A percentile compares a stretch with the other conserved stretches of the same genome.
phyloP scores from a whole-genome alignment of 148 eudicot genomes.

The Hydrangea macrophylla region DNA sequence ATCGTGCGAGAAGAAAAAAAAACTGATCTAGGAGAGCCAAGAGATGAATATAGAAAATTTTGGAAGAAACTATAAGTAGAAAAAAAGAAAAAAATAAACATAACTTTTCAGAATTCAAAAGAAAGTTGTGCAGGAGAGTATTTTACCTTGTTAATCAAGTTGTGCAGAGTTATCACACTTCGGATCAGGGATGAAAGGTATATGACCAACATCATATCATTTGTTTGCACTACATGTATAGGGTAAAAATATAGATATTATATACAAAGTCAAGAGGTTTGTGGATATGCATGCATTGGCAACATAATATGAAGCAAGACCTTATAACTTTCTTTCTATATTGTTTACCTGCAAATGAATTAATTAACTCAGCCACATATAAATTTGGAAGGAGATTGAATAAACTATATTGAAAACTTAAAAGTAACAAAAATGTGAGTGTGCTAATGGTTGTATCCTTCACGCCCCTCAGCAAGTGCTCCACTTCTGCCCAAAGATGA shows the following conservation, averaged over 20 bases:
- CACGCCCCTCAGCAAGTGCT: slow-evolving; percentile 96
- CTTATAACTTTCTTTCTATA: not conserved
- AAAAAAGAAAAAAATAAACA: too few relatives aligned
- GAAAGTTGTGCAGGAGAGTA: not conserved
- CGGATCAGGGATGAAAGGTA: slow-evolving; percentile 69
- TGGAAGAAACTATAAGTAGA: too few relatives aligned
- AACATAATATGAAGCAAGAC: not conserved
- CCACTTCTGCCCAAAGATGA: slow-evolving; percentile 59
- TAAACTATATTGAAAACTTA: not conserved
- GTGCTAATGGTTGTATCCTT: slow-evolving; percentile 97
- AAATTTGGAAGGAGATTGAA: slow-evolving; percentile 83
- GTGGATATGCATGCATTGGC: not conserved
- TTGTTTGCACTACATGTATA: slow-evolving; percentile 57
- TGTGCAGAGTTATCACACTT: slow-evolving; percentile 74
- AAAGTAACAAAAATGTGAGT: slow-evolving; percentile 46
- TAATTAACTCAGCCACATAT: slow-evolving; percentile 63
- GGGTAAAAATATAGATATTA: not conserved
- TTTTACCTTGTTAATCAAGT: slow-evolving; percentile 73
- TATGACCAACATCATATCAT: slow-evolving; percentile 83
- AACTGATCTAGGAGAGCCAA: too few relatives aligned
- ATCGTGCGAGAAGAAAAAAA: too few relatives aligned
- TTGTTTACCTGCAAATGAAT: slow-evolving; percentile 67
- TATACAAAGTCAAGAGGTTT: not conserved
- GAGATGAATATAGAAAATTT: too few relatives aligned
- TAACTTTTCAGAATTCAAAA: too few relatives aligned